A percentile compares a stretch with the other conserved stretches of the same genome.
These are phyloP conservation scores for Rhizopogon parksii DNA, from an alignment of 1,284 basidiomycete species.

Conservation along the genomic window DNA sequence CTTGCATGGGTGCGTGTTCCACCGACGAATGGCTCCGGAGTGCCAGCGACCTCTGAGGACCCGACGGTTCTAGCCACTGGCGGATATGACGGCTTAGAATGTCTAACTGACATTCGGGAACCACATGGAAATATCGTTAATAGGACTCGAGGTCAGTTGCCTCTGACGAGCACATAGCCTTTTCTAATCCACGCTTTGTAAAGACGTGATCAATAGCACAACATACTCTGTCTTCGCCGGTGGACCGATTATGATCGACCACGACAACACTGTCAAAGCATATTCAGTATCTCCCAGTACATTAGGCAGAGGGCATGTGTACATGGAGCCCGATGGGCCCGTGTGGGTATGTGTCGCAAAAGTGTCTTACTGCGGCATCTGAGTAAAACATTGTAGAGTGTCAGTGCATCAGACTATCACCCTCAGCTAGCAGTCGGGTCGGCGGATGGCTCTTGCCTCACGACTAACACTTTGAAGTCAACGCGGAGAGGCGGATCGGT, in stretches of 20 bases:
- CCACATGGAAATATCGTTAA: constrained; percentile 58
- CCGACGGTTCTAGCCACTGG: constrained; percentile 69
- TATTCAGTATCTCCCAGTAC: constrained; percentile 65
- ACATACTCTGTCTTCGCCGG: constrained; percentile 59
- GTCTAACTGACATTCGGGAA: constrained; percentile 69
- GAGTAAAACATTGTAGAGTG: constrained; percentile 39
- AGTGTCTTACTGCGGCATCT: not conserved
- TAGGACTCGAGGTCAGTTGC: constrained; percentile 58
- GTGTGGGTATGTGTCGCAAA: constrained; percentile 56
- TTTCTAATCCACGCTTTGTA: not conserved
- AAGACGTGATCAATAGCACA: constrained; percentile 66
- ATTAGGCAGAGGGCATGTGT: constrained; percentile 65
- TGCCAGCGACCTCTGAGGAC: constrained; percentile 40
- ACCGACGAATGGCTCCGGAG: constrained; percentile 42
- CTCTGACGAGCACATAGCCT: not conserved
- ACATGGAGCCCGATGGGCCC: constrained; percentile 69
- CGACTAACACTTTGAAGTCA: constrained; percentile 64
- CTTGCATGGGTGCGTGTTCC: constrained; percentile 69
- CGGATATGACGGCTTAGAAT: constrained; percentile 72
- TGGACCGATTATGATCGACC: constrained; percentile 67
- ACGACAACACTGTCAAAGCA: constrained; percentile 70
- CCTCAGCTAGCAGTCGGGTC: constrained; percentile 76
- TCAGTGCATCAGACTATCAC: constrained; percentile 78
- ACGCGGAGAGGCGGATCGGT: constrained; percentile 63
- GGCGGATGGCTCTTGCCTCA: constrained; percentile 73